Conservation (phyloP, 2,329 filamentous ascomycete species). For the Hymenoscyphus occultus region DNA sequence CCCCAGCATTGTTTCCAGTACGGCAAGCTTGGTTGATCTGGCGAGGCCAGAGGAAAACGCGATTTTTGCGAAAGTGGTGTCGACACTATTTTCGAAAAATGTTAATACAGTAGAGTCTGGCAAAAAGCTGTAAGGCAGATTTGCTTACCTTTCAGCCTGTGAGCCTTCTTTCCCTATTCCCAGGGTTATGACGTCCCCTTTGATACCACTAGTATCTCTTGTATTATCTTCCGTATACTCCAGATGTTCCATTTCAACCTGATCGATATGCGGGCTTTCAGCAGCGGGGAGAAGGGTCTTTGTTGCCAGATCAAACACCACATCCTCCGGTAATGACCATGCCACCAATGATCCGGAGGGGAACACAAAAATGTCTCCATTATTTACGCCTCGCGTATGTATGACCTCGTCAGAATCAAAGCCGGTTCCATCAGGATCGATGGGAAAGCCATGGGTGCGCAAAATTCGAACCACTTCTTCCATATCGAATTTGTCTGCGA, state of each 20-base stretch:
- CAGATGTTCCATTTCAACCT: slow-evolving; percentile 82
- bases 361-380: slow-evolving; percentile 92
- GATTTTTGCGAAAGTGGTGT: slow-evolving; percentile 81
- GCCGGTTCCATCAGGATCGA: slow-evolving; percentile 59
- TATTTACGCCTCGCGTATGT: slow-evolving; percentile 57
- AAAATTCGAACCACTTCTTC: slow-evolving; percentile 55
- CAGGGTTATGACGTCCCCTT: slow-evolving; percentile 84
- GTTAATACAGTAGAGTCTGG: slow-evolving; percentile 12
- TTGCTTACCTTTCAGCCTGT: slow-evolving; percentile 40
- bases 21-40: slow-evolving; percentile 87
- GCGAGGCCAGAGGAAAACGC: slow-evolving; percentile 95
- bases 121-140: not conserved
- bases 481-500: slow-evolving; percentile 65
- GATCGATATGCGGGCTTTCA: slow-evolving; percentile 66
- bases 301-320: slow-evolving; percentile 67
- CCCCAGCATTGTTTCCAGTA: slow-evolving; percentile 78
- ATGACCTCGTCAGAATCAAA: slow-evolving; percentile 62
- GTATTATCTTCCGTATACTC: slow-evolving; percentile 77
- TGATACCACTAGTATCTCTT: slow-evolving; percentile 72
- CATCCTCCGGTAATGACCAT: slow-evolving; percentile 79
- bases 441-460: slow-evolving; percentile 55
- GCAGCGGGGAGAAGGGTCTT: slow-evolving; percentile 73
- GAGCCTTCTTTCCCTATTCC: slow-evolving; percentile 63
- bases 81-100: slow-evolving; percentile 37
- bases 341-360: slow-evolving; percentile 90